These are phyloP conservation scores for Haematococcus lacustris DNA, from an alignment of 139 green algal genomes.

Conservation along the genomic window DNA sequence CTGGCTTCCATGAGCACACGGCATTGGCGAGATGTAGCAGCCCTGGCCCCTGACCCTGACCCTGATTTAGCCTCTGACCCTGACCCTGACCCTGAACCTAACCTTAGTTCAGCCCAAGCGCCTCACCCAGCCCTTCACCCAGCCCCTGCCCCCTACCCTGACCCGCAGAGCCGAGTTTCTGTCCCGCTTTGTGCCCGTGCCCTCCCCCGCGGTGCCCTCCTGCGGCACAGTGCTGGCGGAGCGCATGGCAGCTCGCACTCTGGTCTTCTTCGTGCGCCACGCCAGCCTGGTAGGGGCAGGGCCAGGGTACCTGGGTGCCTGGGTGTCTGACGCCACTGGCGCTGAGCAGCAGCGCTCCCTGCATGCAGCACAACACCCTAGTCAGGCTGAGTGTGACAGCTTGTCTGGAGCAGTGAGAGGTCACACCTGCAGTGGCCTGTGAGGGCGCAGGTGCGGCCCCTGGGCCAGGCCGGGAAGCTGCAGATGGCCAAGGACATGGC, in stretches of 20 bases:
- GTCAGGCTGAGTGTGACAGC: no score
- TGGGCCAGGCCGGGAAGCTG: conserved; percentile 13
- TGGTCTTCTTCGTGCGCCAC: conserved; percentile 87
- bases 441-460: conserved; percentile 9
- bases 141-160: not conserved
- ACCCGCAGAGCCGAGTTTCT: conserved; percentile 45
- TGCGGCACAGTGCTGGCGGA: conserved; percentile 54
- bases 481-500: conserved; percentile 75
- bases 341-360: no score
- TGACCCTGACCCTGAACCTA: not conserved
- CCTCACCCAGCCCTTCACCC: not conserved
- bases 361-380: no score
- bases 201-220: conserved; percentile 36
- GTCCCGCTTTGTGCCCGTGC: conserved; percentile 42
- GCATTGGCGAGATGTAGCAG: no score
- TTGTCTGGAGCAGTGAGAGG: no score
- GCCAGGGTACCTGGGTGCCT: no score
- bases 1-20: no score
- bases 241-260: conserved; percentile 67
- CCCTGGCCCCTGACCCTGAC: no score
- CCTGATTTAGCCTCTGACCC: no score
- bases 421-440: no score
- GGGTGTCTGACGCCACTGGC: no score
- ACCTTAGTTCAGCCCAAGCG: not conserved
- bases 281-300: conserved; percentile 74